Conservation (phyloP, 495 filamentous ascomycete species). For the Neurospora sp. region DNA sequence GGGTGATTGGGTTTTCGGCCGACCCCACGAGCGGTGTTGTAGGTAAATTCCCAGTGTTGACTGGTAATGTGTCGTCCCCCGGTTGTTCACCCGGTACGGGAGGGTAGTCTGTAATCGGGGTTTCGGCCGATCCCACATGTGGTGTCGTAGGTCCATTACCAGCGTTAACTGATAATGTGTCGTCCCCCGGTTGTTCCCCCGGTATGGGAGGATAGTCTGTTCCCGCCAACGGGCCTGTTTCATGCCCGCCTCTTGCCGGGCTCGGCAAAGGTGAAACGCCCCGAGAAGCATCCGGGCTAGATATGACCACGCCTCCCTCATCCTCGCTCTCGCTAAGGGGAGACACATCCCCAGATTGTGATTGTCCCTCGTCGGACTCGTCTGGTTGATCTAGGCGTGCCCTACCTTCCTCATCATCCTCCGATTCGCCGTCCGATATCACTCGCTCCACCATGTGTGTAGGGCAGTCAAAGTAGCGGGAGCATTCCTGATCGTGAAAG, state of each 20-base stretch:
- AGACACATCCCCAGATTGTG: slow-evolving; percentile 6
- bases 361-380: neutral
- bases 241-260: neutral
- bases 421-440: slow-evolving; percentile 11
- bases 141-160: neutral
- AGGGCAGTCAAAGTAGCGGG: slow-evolving; percentile 35
- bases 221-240: neutral
- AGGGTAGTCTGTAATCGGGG: slow-evolving; percentile 1
- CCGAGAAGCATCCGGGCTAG: neutral
- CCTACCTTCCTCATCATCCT: neutral
- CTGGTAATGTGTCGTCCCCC: neutral
- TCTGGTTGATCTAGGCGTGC: neutral
- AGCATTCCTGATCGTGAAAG: slow-evolving; percentile 31
- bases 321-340: slow-evolving; percentile 5
- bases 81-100: neutral
- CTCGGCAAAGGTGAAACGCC: neutral
- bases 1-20: slow-evolving; percentile 3
- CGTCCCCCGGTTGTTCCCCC: neutral
- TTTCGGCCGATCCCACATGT: neutral
- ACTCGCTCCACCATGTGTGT: slow-evolving; percentile 25
- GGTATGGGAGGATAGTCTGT: neutral
- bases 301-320: neutral
- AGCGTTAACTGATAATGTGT: neutral
- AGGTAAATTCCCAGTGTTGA: neutral
- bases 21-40: neutral